Base-by-base conservation (phyloP, 148 eudicot genomes). In the Persicaria maculosa region DNA sequence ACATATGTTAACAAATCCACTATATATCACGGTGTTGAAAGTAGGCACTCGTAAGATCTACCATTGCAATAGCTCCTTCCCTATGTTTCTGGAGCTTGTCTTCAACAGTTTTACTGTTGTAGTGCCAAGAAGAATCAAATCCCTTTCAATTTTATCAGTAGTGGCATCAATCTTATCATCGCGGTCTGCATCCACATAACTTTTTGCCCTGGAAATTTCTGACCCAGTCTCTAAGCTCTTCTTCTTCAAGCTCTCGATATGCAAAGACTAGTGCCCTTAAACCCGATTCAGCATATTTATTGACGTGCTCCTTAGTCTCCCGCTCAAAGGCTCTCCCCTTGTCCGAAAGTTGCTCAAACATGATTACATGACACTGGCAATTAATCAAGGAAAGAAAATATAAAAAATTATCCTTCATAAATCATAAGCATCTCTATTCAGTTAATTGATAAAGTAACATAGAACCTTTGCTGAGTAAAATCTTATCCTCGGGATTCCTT, bases 391-490 rank as follows among this genome's bases (percentile, higher is more conserved):
- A 76, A 54, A 72, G 9, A 77, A 71, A 58, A 58, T 19, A 64
- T 64, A 45, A 64, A 4, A 0, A 12, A 36, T 64, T 44, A 76
- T 53, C 59, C 16, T 68, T 59, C 10, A 3, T 22, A 65, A 48
- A n/a, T n/a, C n/a, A n/a, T n/a, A n/a, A n/a, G 16, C 53, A 45
- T 70, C 25, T 47, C 16, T 69, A 9, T n/a, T 69, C 50, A 44
- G 15, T 70, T 40, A 36, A 62, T 12, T n/a, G n/a, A n/a, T n/a
- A 40, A 72, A 65, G 25, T 45, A 9, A 72, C 45, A 76, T 50
- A 71, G 98, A 95, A 47, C 98, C 98, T 82, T 94, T 94, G 88
- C 87, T 79, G n/a, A n/a, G n/a, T n/a, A n/a, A n/a, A n/a, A n/a
- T n/a, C n/a, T n/a, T n/a, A n/a, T n/a, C n/a, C n/a, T n/a, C n/a